A percentile compares a stretch with the other conserved stretches of the same genome.
Conservation (phyloP, 768 basidiomycete species). For the Phylloporus sp. region DNA sequence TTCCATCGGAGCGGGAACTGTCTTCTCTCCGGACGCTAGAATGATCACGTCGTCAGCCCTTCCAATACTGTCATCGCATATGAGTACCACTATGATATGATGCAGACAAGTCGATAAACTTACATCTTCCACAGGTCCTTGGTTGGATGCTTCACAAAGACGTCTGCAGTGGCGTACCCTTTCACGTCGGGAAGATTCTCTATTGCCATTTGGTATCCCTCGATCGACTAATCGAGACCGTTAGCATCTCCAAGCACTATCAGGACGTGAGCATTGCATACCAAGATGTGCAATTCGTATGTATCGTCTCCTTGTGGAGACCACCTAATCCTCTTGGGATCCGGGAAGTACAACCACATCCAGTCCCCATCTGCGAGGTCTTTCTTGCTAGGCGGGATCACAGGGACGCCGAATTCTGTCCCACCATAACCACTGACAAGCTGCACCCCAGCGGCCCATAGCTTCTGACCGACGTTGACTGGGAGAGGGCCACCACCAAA, state of each 20-base stretch:
- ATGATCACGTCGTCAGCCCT: constrained; percentile 33
- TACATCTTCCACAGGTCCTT: constrained; percentile 36
- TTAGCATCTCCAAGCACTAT: background rate
- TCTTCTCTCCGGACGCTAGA: constrained; percentile 30
- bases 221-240: background rate
- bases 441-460: background rate
- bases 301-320: background rate
- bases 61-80: constrained; percentile 28
- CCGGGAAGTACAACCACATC: background rate
- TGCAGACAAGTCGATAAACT: background rate
- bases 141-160: constrained; percentile 42
- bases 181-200: constrained; percentile 36
- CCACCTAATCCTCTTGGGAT: constrained; percentile 2
- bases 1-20: constrained; percentile 31
- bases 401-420: background rate
- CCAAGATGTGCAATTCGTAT: background rate
- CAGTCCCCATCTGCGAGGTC: background rate
- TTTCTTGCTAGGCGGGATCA: background rate
- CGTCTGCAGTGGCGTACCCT: constrained; percentile 41
- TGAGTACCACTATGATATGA: background rate
- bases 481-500: background rate
- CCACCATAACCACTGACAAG: background rate
- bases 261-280: background rate
- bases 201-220: constrained; percentile 5
- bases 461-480: background rate